Conservation (phyloP, 345 rosid species). For the Iberis pinnata region DNA sequence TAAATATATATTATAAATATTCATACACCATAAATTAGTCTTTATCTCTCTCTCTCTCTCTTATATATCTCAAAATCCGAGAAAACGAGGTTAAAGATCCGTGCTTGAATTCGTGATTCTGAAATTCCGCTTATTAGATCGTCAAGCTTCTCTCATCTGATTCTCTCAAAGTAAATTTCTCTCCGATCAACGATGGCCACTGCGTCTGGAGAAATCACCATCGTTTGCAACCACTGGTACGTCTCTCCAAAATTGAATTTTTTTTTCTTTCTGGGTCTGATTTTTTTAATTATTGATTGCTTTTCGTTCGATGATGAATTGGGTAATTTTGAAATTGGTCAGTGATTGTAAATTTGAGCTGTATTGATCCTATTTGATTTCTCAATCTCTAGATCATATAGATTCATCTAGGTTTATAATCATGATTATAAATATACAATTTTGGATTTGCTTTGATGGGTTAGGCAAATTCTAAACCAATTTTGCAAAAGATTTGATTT, state of each 20-base stretch:
- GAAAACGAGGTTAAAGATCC: conserved; percentile 20
- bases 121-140: not conserved
- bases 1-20: not conserved
- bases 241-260: not conserved
- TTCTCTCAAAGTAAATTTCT: no score
- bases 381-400: not conserved
- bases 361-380: no score
- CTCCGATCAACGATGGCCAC: conserved; percentile 49
- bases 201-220: conserved; percentile 54
- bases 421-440: no score
- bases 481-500: no score
- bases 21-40: not conserved
- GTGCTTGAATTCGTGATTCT: conserved; percentile 16
- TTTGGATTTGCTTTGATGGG: no score
- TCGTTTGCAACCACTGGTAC: conserved; percentile 82
- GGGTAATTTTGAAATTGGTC: not conserved
- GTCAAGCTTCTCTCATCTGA: no score
- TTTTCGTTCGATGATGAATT: no score
- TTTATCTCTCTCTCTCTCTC: conserved; percentile 11
- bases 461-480: no score
- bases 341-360: conserved; percentile 5
- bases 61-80: conserved; percentile 1
- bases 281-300: no score
- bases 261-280: not conserved
- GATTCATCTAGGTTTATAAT: no score